Conservation (phyloP, 768 basidiomycete species). For the Phaffia australis region DNA sequence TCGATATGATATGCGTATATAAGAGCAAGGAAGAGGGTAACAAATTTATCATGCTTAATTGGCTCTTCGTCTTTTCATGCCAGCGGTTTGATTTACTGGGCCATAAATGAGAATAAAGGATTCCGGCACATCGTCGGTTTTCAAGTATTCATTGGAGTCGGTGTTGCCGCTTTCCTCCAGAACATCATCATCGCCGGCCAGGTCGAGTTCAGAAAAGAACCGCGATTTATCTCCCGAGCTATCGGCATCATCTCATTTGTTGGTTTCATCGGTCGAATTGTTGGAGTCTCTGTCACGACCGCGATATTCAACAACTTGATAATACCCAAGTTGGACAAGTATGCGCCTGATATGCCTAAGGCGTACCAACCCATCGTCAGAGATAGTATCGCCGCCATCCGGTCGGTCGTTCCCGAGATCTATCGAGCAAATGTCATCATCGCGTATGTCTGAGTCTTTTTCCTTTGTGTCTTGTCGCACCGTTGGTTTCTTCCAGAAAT, state of each 20-base stretch:
- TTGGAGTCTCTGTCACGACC: conserved; percentile 30
- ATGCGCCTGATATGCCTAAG: conserved; percentile 3
- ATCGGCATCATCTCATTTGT: conserved; percentile 15
- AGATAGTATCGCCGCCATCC: conserved; percentile 10
- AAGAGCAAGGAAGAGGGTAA: background rate
- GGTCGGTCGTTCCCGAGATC: conserved; percentile 10
- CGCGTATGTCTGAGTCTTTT: conserved; percentile 3
- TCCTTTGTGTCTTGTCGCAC: background rate
- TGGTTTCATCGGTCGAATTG: conserved; percentile 29
- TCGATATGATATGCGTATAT: background rate
- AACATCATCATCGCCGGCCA: conserved; percentile 27
- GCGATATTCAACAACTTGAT: conserved; percentile 31
- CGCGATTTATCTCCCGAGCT: conserved; percentile 24
- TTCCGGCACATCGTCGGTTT: conserved; percentile 27
- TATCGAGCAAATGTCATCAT: conserved; percentile 13
- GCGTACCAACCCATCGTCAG: conserved; percentile 7
- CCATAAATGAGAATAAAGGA: conserved; percentile 20
- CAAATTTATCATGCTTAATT: background rate
- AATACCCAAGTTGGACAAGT: background rate
- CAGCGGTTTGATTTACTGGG: conserved; percentile 28
- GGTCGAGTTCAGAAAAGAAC: conserved; percentile 27
- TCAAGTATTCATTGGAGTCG: conserved; percentile 28
- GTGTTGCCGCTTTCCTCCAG: conserved; percentile 29
- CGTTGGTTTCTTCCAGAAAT: background rate
- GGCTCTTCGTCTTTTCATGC: background rate